These are phyloP conservation scores for Xenoacremonium recifei DNA, from an alignment of 2,329 filamentous ascomycete species.

Conservation along the genomic window DNA sequence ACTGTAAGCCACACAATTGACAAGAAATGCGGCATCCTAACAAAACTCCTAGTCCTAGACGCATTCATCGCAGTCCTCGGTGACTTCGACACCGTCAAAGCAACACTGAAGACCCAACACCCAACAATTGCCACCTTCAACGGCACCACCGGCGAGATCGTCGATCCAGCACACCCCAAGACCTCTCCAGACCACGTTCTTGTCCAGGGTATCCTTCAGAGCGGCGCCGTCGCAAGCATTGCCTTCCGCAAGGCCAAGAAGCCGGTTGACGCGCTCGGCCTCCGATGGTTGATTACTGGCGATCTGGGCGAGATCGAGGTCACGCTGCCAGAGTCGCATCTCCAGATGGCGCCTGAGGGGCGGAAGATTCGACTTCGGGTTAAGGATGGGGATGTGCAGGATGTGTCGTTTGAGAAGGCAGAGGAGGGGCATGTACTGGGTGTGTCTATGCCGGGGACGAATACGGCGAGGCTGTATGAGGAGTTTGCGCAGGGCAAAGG, in stretches of 20 bases:
- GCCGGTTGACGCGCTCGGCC: conserved; percentile 5
- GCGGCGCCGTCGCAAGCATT: conserved; percentile 5
- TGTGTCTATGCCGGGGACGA: not conserved
- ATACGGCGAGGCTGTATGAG: not conserved
- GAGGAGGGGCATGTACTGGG: not conserved
- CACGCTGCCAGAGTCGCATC: not conserved
- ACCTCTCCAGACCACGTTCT: conserved; percentile 7
- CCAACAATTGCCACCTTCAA: not conserved
- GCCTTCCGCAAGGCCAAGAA: conserved; percentile 3
- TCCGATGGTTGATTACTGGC: conserved; percentile 11
- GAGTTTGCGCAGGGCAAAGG: not conserved
- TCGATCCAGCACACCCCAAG: conserved; percentile 1
- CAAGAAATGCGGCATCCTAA: too few species aligned
- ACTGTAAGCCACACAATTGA: conserved; percentile 8
- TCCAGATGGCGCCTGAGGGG: not conserved
- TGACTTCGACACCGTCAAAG: conserved; percentile 6
- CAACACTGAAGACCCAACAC: conserved; percentile 5
- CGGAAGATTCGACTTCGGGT: not conserved
- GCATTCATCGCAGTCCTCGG: conserved; percentile 7
- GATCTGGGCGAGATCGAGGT: conserved; percentile 10
- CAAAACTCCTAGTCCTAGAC: conserved; percentile 8
- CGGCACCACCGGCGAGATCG: not conserved
- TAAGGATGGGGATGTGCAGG: not conserved
- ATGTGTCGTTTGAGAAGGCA: not conserved
- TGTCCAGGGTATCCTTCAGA: conserved; percentile 8